A percentile compares a stretch with the other conserved stretches of the same genome.
Conservation (phyloP, 1,284 basidiomycete genomes). For the Leccinum subatratum region DNA sequence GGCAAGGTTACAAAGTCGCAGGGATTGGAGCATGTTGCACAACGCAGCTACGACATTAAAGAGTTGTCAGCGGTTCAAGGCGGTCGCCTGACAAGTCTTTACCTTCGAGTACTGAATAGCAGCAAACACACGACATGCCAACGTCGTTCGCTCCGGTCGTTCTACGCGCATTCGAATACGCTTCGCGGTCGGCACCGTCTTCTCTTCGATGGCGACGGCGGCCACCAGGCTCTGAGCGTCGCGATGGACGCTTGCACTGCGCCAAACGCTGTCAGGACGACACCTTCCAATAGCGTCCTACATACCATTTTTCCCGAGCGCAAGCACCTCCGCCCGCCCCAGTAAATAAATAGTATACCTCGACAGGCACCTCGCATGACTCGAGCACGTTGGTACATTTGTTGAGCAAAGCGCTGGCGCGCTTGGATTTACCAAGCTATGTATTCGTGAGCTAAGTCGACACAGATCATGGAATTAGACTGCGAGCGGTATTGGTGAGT, state of each 20-base stretch:
- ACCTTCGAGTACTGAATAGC: slow-evolving; percentile 68
- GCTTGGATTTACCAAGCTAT: slow-evolving; percentile 68
- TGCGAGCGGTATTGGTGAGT: slow-evolving; percentile 27
- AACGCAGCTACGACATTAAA: slow-evolving; percentile 55
- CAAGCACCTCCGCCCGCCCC: slow-evolving; percentile 64
- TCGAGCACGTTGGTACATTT: slow-evolving; percentile 49
- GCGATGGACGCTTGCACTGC: slow-evolving; percentile 52
- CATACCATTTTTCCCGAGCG: slow-evolving; percentile 59
- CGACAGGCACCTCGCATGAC: slow-evolving; percentile 41
- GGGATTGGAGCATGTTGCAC: slow-evolving; percentile 60
- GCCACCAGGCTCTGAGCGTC: slow-evolving; percentile 52
- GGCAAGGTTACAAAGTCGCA: slow-evolving; percentile 78
- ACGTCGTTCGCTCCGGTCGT: slow-evolving; percentile 62
- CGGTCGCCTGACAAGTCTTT: not conserved
- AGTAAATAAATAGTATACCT: slow-evolving; percentile 59
- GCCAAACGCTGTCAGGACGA: slow-evolving; percentile 4
- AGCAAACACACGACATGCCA: slow-evolving; percentile 66
- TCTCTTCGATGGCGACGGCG: slow-evolving; percentile 42
- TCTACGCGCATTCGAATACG: slow-evolving; percentile 56
- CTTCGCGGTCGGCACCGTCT: slow-evolving; percentile 46
- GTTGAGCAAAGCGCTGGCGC: slow-evolving; percentile 61
- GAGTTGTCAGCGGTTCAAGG: slow-evolving; percentile 2
- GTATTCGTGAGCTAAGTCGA: slow-evolving; percentile 74
- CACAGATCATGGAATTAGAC: slow-evolving; percentile 64
- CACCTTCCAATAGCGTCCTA: not conserved